A percentile compares a stretch with the other conserved stretches of the same genome.
phyloP scores from a whole-genome alignment of 1,284 basidiomycete genomes.

The Trichosporon ovoides region DNA sequence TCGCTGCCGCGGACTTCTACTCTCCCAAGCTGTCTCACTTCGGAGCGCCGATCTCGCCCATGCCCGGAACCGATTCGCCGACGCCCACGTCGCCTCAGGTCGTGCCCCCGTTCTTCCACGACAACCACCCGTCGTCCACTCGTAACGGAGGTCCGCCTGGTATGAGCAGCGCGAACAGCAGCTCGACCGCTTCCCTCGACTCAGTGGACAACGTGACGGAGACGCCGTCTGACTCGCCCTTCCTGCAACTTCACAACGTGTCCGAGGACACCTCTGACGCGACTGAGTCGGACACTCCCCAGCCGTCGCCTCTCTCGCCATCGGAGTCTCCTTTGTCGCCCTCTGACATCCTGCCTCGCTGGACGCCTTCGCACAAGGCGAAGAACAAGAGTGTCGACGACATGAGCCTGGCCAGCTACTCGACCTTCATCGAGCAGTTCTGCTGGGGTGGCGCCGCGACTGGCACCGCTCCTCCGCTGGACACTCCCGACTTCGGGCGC shows the following conservation, averaged over 20 bases:
- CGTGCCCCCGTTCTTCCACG: slow-evolving; percentile 6
- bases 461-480: background rate
- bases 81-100: slow-evolving; percentile 3
- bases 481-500: slow-evolving; percentile 17
- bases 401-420: slow-evolving; percentile 37
- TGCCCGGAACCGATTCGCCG: background rate
- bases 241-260: background rate
- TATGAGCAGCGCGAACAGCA: slow-evolving; percentile 12
- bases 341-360: slow-evolving; percentile 29
- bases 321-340: slow-evolving; percentile 28
- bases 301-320: slow-evolving; percentile 22
- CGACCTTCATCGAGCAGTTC: slow-evolving; percentile 47
- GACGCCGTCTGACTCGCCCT: slow-evolving; percentile 20
- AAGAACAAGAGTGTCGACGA: slow-evolving; percentile 24
- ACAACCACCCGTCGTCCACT: slow-evolving; percentile 7
- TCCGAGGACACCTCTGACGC: slow-evolving; percentile 4
- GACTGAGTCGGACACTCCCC: slow-evolving; percentile 31
- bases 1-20: slow-evolving; percentile 40
- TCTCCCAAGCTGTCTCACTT: slow-evolving; percentile 29
- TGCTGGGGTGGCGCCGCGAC: slow-evolving; percentile 18
- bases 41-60: background rate
- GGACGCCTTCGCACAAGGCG: slow-evolving; percentile 23
- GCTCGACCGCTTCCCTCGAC: slow-evolving; percentile 11
- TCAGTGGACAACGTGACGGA: slow-evolving; percentile 8
- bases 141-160: background rate